phyloP scores from a whole-genome alignment of 306 rosid genomes.

The Pyrus pyrifolia region DNA sequence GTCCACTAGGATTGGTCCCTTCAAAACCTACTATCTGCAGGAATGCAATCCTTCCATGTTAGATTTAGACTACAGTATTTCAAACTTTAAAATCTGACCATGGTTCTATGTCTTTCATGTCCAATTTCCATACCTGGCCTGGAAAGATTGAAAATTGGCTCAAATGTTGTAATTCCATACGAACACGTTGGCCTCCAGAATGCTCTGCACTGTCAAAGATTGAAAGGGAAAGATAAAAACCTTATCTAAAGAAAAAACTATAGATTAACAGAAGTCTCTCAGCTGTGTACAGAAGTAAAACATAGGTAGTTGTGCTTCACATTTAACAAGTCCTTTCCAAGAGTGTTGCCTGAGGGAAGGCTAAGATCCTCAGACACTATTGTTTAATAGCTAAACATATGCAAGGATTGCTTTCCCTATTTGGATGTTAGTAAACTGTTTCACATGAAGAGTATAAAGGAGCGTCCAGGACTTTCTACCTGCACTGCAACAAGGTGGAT shows the following conservation, averaged over 20 bases:
- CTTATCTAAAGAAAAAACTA: conserved; percentile 5
- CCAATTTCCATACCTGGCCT: conserved; percentile 65
- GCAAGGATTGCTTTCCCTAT: neutral
- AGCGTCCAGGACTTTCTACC: conserved; percentile 35
- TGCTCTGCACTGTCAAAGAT: conserved; percentile 49
- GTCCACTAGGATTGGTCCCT: conserved; percentile 98
- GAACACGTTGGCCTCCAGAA: conserved; percentile 89
- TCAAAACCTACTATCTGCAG: conserved; percentile 77
- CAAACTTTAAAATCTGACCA: conserved; percentile 5
- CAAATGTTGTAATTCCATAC: conserved; percentile 65
- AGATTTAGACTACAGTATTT: conserved; percentile 4
- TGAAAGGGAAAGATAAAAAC: conserved; percentile 11
- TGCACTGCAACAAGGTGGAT: conserved; percentile 81
- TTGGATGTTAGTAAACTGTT: neutral
- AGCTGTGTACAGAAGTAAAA: neutral
- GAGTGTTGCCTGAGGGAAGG: neutral
- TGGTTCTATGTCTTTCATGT: conserved; percentile 4
- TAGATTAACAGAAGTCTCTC: neutral
- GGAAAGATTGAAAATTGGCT: conserved; percentile 82
- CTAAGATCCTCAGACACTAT: neutral
- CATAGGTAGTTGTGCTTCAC: conserved; percentile 1
- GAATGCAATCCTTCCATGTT: conserved; percentile 19
- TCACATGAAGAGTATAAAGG: neutral
- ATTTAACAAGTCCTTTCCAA: neutral
- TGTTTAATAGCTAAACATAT: neutral